Base-by-base conservation (phyloP, 73 alveolate species). In the Paramecium tetraurelia region DNA sequence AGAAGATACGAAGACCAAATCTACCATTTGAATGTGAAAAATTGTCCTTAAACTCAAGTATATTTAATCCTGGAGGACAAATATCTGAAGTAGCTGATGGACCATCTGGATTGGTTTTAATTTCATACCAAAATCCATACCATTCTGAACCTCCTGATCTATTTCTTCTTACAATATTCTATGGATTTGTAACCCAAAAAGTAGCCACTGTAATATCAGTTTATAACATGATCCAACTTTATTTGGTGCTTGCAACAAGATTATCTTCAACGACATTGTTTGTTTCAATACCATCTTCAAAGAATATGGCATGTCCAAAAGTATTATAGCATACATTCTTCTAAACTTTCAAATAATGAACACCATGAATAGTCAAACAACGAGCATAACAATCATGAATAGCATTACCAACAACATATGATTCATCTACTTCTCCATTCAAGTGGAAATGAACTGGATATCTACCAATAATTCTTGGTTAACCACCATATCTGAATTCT, bases 101-200 rank as follows among this genome's bases (percentile, higher is more conserved):
- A 3, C 99, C 99, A 71, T 86, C 93, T 5, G 98, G 97, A 59
- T 92, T 85, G 9, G 76, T 80, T 20, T 98, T 97, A 3, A 98
- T 98, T 59, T 86, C 93, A 93, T 89, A 93, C 99, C 99, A 97
- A 92, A 86, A 97, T n/a, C 99, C 99, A 89, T 93, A 96, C 59
- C 94, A 92, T 31, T 92, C 97, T 20, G 97, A 93, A 10, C 99
- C 99, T 44, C 97, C 98, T 20, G 98, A 97, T 85, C 93, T 96
- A 70, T 97, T 97, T 33, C 92, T 86, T 43, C 92, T 83, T 71
- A 96, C 76, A 43, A 76, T 59, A 83, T 97, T 97, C 57, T 93
- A 93, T 18, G 99, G 99, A 76, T 95, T 87, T 22, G 98, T 96
- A 83, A 95, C 92, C 98, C 98, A 97, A 93, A 93, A 96, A 41